Percentiles rank a stretch among this genome's conserved stretches.
Evolutionary conservation across 1,139 yeast genomes (phyloP).

Genomic region (Yamadazyma sp.): DNA sequence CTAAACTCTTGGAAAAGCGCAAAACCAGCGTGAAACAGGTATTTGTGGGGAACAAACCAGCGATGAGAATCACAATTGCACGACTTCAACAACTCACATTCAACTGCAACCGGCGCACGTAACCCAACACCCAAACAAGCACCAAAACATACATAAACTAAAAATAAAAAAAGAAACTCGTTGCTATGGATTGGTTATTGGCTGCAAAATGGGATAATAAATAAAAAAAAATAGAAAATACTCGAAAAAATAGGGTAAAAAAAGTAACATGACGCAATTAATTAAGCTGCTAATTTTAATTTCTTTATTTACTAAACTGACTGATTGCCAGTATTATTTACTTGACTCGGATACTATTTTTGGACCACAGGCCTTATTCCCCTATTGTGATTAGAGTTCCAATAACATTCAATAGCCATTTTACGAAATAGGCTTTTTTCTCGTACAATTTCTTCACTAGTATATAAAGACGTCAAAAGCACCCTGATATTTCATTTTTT

Average conservation of each 20-base stretch:
- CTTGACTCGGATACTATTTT: neutral
- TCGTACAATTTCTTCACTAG: neutral
- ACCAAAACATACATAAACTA: too few species aligned
- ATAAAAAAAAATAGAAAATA: neutral
- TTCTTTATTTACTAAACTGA: neutral
- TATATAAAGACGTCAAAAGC: slow-evolving; percentile 3
- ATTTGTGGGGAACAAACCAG: neutral
- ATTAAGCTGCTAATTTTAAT: neutral
- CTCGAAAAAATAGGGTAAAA: neutral
- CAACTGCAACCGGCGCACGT: neutral
- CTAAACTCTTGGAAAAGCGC: too few species aligned
- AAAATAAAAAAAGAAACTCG: too few species aligned
- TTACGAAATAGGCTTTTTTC: neutral
- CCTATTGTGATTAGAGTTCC: too few species aligned
- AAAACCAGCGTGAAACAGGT: too few species aligned
- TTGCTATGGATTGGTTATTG: too few species aligned
- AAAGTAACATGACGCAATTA: slow-evolving; percentile 1
- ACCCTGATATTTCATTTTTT: neutral
- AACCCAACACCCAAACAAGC: too few species aligned
- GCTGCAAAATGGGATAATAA: neutral
- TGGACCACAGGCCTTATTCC: neutral
- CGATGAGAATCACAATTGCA: neutral
- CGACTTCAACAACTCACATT: neutral
- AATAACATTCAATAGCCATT: too few species aligned
- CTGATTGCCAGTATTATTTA: too few species aligned